Base-by-base conservation (phyloP, 2,329 filamentous ascomycete genomes). In the Alternaria arbusti region DNA sequence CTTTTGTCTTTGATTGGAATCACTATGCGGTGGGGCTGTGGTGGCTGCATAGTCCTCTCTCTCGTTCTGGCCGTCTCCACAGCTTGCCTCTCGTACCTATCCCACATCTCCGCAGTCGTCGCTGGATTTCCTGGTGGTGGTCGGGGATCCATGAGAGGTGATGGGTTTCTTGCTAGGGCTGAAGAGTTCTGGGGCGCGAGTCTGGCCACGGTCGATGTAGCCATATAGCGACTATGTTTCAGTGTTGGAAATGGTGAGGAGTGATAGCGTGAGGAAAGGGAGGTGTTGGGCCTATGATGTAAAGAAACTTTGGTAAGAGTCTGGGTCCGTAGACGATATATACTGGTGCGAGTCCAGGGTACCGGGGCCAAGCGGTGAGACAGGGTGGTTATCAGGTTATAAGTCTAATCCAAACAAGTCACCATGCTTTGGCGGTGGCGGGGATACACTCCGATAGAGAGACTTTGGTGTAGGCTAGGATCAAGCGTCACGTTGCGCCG, bases 91-190 rank as follows among this genome's bases (percentile, higher is more conserved):
- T 79, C 78, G 44, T 76, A 78, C 56, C 76, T 73, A 32, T 80
- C 77, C 77, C 75, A 79, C n/a, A 76, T 49, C 56, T 74, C 70
- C 30, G 71, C 75, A 13, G 78, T 78, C 26, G 69, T 72, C 20
- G 64, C 61, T 17, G 74, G 74, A 28, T 72, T 75, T 40, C 63
- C 72, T 49, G 69, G 71, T 36, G 76, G 66, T 56, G 76, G 66
- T 36, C 70, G 69, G 54, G 71, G 71, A 44, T 75, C 66, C 51
- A 73, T 75, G 61, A 74, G 76, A 4, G 71, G 71, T 13, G 72
- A 77, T 58, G 63, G 57, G 30, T 70, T 67, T 58, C 74, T 72
- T 46, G 72, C 56, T 13, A 74, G 64, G 54, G 72, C 68, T 22
- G 71, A 70, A 22, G 69, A 59, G 28, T 71, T 67, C 45, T 70